Evolutionary conservation across 176 grass and related monocot species (phyloP), one percentile per base, ranked within the genome.

Genomic region (Raddia distichophylla): DNA sequence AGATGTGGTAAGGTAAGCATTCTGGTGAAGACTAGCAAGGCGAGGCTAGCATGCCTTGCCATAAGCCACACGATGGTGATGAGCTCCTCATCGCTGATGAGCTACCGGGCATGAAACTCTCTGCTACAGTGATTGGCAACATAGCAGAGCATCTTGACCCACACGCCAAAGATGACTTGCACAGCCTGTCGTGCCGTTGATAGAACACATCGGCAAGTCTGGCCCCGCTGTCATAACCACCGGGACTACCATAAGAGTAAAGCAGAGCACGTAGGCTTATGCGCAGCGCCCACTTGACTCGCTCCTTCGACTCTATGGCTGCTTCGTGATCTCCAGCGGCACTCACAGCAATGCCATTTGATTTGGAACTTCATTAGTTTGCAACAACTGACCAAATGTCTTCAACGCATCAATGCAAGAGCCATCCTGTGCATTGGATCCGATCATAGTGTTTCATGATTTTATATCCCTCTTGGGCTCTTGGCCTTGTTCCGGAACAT

Each of bases 401-500:
- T 73, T 76, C 70, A 93, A 64, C 6, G 91, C 89, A 81, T 85
- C 86, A 17, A 60, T 37, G 43, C 64, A 58, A 45, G 53, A 79
- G 69, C 45, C 67, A 33, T 22, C 80, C 46, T 93, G 88, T 7
- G 79, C 67, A n/a, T 90, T 93, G 15, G 93, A 90, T 5, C 86
- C 81, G 66, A 97, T 88, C 78, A 93, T 91, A 20, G 84, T 91
- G 73, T 97, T 97, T 86, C 86, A 97, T 46, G 94, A 97, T 87
- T 93, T 93, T 65, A 87, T 17, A 71, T 97, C 94, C 71, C 84
- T 85, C 75, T 71, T 69, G 8, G 65, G n/a, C n/a, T n/a, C n/a
- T n/a, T n/a, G n/a, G n/a, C 77, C 86, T 93, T 91, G 83, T 56
- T 65, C 86, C 68, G 57, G 66, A 97, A 97, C 16, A 97, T 75